A percentile compares a stretch with the other conserved stretches of the same genome.
Conservation (phyloP, 2,329 filamentous ascomycete species). For the Plenodomus tracheiphilus region DNA sequence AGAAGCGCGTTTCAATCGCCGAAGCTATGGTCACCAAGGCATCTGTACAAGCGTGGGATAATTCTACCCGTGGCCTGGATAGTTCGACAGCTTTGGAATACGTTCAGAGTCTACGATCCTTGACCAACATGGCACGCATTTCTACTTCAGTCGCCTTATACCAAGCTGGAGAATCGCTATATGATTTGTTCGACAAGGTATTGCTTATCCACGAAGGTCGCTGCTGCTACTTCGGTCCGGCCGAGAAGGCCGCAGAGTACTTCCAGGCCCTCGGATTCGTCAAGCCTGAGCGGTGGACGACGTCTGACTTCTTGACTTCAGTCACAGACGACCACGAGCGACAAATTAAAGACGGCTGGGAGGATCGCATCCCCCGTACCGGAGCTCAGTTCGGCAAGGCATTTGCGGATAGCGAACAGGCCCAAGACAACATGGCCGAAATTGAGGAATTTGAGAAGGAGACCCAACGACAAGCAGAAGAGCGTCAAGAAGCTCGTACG, state of each 20-base stretch:
- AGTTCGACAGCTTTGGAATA: conserved; percentile 75
- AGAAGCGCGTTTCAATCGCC: conserved; percentile 54
- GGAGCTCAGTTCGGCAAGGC: conserved; percentile 58
- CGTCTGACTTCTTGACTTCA: conserved; percentile 72
- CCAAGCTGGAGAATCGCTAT: conserved; percentile 59
- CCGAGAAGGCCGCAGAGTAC: conserved; percentile 64
- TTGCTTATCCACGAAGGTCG: conserved; percentile 47
- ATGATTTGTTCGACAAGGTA: conserved; percentile 46
- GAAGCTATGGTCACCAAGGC: conserved; percentile 53
- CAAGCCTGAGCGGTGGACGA: conserved; percentile 68
- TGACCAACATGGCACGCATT: conserved; percentile 65
- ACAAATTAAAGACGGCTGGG: conserved; percentile 59
- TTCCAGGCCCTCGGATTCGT: conserved; percentile 70
- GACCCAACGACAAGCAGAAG: conserved; percentile 33
- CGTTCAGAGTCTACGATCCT: conserved; percentile 65
- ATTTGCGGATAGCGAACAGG: conserved; percentile 42
- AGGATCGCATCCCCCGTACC: conserved; percentile 60
- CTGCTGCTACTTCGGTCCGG: conserved; percentile 64
- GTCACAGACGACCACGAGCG: conserved; percentile 67
- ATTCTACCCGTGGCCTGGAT: conserved; percentile 73
- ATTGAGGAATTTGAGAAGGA: conserved; percentile 46
- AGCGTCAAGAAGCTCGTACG: conserved; percentile 35
- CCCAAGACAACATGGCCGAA: conserved; percentile 44
- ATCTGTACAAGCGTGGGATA: conserved; percentile 49
- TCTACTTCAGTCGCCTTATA: conserved; percentile 71